These are phyloP conservation scores for Colletotrichum tanaceti DNA, from an alignment of 2,329 filamentous ascomycete species.

Conservation along the genomic window DNA sequence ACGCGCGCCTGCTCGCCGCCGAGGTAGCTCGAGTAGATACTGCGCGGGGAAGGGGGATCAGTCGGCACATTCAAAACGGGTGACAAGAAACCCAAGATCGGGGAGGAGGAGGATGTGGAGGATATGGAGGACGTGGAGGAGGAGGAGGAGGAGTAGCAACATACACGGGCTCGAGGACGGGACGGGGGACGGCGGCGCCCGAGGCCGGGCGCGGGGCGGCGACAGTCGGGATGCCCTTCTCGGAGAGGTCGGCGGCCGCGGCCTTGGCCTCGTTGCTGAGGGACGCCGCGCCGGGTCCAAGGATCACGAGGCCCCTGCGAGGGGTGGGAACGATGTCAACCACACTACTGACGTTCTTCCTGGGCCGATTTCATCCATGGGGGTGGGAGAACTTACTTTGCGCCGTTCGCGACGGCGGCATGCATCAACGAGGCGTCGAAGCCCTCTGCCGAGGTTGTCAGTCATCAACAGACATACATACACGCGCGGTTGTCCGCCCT, in stretches of 20 bases:
- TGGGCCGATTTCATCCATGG: no score
- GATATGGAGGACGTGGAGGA: no score
- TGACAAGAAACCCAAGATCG: no score
- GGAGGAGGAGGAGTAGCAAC: slow-evolving; percentile 1
- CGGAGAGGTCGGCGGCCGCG: slow-evolving; percentile 46
- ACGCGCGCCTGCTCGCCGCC: slow-evolving; percentile 48
- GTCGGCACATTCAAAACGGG: background rate
- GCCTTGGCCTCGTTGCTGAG: slow-evolving; percentile 45
- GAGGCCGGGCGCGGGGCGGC: slow-evolving; percentile 47
- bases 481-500: no score
- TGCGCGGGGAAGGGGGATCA: slow-evolving; percentile 11
- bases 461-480: no score
- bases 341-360: background rate
- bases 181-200: slow-evolving; percentile 45
- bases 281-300: slow-evolving; percentile 48
- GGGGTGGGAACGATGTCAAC: background rate
- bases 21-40: slow-evolving; percentile 47
- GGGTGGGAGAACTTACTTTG: no score
- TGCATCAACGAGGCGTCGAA: slow-evolving; percentile 48
- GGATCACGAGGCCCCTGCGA: slow-evolving; percentile 47
- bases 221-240: slow-evolving; percentile 46
- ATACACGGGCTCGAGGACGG: slow-evolving; percentile 41
- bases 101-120: no score
- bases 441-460: slow-evolving; percentile 44
- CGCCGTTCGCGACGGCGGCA: slow-evolving; percentile 48